phyloP scores from a whole-genome alignment of 2,329 filamentous ascomycete genomes.

The Aspergillus sp. region DNA sequence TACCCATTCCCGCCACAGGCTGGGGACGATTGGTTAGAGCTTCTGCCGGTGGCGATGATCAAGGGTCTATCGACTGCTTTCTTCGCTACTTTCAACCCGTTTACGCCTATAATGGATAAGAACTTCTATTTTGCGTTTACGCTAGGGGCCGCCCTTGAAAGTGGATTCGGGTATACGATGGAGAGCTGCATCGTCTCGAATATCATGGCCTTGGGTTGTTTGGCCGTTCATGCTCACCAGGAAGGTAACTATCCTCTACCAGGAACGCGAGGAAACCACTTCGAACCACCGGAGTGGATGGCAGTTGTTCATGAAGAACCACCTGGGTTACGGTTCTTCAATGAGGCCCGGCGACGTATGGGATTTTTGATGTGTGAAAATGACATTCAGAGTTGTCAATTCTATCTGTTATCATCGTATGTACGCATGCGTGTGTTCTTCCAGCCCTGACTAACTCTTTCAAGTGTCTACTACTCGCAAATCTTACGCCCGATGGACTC shows the following conservation, averaged over 20 bases:
- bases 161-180: conserved; percentile 52
- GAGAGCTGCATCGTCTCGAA: conserved; percentile 54
- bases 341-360: conserved; percentile 53
- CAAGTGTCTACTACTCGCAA: conserved; percentile 51
- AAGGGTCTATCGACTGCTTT: conserved; percentile 55
- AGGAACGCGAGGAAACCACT: conserved; percentile 33
- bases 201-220: conserved; percentile 53
- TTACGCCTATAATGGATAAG: conserved; percentile 54
- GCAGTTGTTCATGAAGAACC: conserved; percentile 41
- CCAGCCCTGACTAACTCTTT: background rate
- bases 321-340: conserved; percentile 54
- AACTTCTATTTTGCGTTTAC: conserved; percentile 53
- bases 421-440: conserved; percentile 6
- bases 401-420: conserved; percentile 52
- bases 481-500: conserved; percentile 55
- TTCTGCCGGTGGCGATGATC: conserved; percentile 49
- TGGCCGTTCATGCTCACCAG: conserved; percentile 51
- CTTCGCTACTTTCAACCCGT: conserved; percentile 56
- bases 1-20: conserved; percentile 37
- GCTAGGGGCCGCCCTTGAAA: conserved; percentile 50
- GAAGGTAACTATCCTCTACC: conserved; percentile 51
- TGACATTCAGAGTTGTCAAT: conserved; percentile 53
- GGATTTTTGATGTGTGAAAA: conserved; percentile 54
- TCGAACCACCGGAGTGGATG: conserved; percentile 41
- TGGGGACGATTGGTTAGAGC: conserved; percentile 47